These are phyloP conservation scores for Russula sp. DNA, from an alignment of 768 basidiomycete genomes.

Conservation along the genomic window DNA sequence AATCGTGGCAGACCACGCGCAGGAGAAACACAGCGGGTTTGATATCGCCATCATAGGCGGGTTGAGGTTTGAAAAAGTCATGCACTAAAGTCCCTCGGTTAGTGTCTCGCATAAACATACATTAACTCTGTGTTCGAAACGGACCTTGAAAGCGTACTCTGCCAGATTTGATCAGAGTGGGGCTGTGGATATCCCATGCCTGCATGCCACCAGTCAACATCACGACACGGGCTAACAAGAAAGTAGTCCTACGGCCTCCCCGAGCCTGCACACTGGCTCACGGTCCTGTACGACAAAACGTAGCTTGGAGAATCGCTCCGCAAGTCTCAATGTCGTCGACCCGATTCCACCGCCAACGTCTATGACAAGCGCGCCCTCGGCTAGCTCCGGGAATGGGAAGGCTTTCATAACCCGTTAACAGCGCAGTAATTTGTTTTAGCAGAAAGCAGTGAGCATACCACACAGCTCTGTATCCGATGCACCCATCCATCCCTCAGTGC, in stretches of 20 bases:
- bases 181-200: slow-evolving; percentile 23
- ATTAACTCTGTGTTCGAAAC: slow-evolving; percentile 2
- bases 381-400: slow-evolving; percentile 52
- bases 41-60: slow-evolving; percentile 22
- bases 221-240: neutral
- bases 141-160: slow-evolving; percentile 23
- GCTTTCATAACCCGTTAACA: slow-evolving; percentile 33
- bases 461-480: slow-evolving; percentile 34
- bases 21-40: slow-evolving; percentile 61
- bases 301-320: slow-evolving; percentile 35
- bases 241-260: slow-evolving; percentile 28
- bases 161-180: slow-evolving; percentile 22
- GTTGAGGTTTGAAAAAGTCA: slow-evolving; percentile 69
- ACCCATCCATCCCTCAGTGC: slow-evolving; percentile 64
- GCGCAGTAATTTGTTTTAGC: neutral
- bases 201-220: neutral
- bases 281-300: slow-evolving; percentile 61
- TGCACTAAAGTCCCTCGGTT: slow-evolving; percentile 40
- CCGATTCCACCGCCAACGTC: slow-evolving; percentile 73
- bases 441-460: slow-evolving; percentile 19
- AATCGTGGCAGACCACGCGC: slow-evolving; percentile 71
- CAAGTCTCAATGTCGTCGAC: slow-evolving; percentile 41
- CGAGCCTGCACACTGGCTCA: slow-evolving; percentile 48
- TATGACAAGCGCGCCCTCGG: slow-evolving; percentile 46
- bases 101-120: neutral